phyloP scores from a whole-genome alignment of 768 basidiomycete species.

The Tulasnella calospora region DNA sequence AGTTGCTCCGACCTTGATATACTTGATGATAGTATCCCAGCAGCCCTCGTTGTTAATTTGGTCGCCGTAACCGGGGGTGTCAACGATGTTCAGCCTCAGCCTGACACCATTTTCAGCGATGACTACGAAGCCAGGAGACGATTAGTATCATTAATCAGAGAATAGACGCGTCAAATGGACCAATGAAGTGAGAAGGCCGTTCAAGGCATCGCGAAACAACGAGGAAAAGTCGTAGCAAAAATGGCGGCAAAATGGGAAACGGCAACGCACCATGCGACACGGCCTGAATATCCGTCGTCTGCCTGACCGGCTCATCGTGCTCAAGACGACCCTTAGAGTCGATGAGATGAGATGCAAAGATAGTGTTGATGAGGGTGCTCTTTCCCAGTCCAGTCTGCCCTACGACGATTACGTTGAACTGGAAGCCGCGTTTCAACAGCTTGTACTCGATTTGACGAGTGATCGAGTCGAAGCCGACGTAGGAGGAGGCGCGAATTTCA shows the following conservation, averaged over 20 bases:
- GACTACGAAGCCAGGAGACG: constrained; percentile 46
- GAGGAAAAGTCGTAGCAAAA: constrained; percentile 11
- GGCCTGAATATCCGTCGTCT: constrained; percentile 95
- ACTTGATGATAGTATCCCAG: constrained; percentile 99
- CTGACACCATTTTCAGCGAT: constrained; percentile 95
- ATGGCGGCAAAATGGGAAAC: constrained; percentile 14
- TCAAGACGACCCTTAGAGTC: constrained; percentile 93
- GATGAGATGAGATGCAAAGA: constrained; percentile 97
- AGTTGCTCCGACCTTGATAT: constrained; percentile 60
- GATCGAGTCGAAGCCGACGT: constrained; percentile 98
- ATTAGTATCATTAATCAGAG: not conserved
- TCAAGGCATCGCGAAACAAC: not conserved
- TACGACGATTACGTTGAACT: constrained; percentile 97
- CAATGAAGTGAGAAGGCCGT: not conserved
- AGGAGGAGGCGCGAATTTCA: constrained; percentile 86
- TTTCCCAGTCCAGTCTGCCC: constrained; percentile 98
- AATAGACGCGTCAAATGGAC: not conserved
- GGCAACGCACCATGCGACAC: constrained; percentile 77
- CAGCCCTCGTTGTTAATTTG: constrained; percentile 99
- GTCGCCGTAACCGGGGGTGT: constrained; percentile 98
- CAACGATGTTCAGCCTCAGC: constrained; percentile 93
- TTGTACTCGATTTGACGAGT: constrained; percentile 98
- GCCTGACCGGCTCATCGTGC: constrained; percentile 81
- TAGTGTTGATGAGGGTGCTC: constrained; percentile 97
- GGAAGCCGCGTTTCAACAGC: constrained; percentile 97